Conservation (phyloP, 306 rosid species). For the Prunus mongolica region DNA sequence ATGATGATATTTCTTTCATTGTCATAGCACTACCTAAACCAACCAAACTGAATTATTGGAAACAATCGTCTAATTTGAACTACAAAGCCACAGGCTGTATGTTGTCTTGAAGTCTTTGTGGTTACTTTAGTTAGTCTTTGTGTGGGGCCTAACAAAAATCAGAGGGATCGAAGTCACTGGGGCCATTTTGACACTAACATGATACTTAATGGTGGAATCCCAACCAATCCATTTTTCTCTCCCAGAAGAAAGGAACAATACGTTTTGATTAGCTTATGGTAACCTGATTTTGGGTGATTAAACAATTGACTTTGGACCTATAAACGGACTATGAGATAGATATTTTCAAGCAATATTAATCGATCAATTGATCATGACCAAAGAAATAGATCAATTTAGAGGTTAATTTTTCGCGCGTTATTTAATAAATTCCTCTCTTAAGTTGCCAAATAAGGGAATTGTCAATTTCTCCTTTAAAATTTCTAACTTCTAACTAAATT, state of each 20-base stretch:
- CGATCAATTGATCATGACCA: no score
- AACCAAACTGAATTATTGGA: slow-evolving; percentile 17
- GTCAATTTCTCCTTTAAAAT: no score
- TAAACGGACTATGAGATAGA: neutral
- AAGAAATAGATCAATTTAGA: no score
- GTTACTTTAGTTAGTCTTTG: neutral
- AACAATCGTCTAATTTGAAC: neutral
- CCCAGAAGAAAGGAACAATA: slow-evolving; percentile 14
- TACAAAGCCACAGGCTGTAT: no score
- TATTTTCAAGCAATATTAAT: no score
- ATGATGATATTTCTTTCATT: neutral
- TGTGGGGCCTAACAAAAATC: neutral
- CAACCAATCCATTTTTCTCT: neutral
- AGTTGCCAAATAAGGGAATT: no score
- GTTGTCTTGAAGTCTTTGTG: slow-evolving; percentile 19
- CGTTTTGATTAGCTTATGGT: neutral
- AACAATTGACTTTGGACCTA: neutral
- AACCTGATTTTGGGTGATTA: neutral
- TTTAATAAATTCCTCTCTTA: no score
- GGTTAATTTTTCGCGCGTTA: no score
- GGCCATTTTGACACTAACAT: slow-evolving; percentile 3
- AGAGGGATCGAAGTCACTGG: neutral
- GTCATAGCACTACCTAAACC: slow-evolving; percentile 6
- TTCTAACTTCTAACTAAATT: fast-evolving
- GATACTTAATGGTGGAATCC: neutral